Base-by-base conservation (phyloP, 257 asterid genomes). In the Primulina tabacum region DNA sequence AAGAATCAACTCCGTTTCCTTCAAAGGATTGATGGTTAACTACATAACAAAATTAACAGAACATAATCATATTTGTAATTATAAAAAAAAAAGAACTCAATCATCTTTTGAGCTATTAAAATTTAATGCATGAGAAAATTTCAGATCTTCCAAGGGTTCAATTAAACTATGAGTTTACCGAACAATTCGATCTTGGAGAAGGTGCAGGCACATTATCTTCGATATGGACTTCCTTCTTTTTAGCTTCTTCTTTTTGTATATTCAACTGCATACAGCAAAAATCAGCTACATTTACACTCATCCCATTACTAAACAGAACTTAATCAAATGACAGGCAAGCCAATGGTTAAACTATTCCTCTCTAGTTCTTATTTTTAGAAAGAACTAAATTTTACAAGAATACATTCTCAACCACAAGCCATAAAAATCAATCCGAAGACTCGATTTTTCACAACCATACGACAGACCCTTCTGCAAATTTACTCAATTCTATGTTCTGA, bases 181-280 rank as follows among this genome's bases (percentile, higher is more conserved):
- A 89, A 73, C 99, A 94, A 77, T 94, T 94, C n/a, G 97, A 91
- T 80, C 99, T 87, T 8, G 96, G 96, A 76, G 97, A 91, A 21
- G 99, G 99, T 16, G 92, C 92, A 60, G 93, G 88, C 29, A 84
- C 99, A 74, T 91, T 91, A 30, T 94, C 97, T 69, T 94, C 99
- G 56, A 94, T 70, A 60, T 82, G 94, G 21, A 93, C 90, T 84
- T 93, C 97, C 86, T 91, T 91, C 92, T 91, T 94, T 79, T 94
- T 91, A 5, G 97, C 96, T 74, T 94, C 99, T 89, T 94, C 99
- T 65, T 91, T 94, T 62, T 87, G 95, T 76, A 94, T 85, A 72
- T 76, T 86, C 76, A 77, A 70, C 95, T 88, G 81, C 52, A 65
- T 17, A 21, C 16, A 64, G 69, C 50, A 64, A 18, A 0, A 30